Base-by-base conservation (phyloP, 495 filamentous ascomycete genomes). In the Trypethelium eluteriae region DNA sequence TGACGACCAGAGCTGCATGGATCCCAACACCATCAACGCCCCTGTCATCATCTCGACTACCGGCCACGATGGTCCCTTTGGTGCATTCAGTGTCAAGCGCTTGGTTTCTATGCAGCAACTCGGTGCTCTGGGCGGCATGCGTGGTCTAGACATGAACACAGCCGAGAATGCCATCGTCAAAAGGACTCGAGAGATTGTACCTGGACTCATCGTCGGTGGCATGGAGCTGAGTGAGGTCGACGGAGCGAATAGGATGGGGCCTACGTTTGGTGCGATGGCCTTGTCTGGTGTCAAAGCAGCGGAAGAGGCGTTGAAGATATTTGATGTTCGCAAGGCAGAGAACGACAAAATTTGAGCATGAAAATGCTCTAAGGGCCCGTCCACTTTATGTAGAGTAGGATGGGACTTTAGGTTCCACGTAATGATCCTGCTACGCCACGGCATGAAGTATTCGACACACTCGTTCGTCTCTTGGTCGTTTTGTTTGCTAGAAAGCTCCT, bases 191-290 rank as follows among this genome's bases (percentile, higher is more conserved):
- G 92, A 95, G 82, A 82, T 96, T 64, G 85, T 90, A 46, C 90
- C 89, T 46, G 92, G 92, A 57, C 80, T 96, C 69, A 90, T 95
- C 70, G 88, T 93, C n/a, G 91, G 91, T 64, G 92, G 92, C 35
- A 96, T 96, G 92, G 91, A 96, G 79, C 77, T 95, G 73, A 89
- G 87, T 67, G 92, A 96, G 79, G 86, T 95, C 46, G 92, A 96
- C 73, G 91, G 90, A 35, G 89, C 89, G 63, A 93, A 93, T 78
- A 85, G 90, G 65, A 67, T 67, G 46, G 69, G 81, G 14, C 85
- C 86, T 46, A 91, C 87, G 18, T 90, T 91, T 73, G 88, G 89
- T 62, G 89, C 91, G 50, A 95, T 95, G 91, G 89, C 84, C 16
- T 80, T 94, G 49, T 85, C 81, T 67, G 91, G 91, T 72, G 89